Evolutionary conservation across 352 stramenopile genomes (phyloP), one percentile per base, ranked within the genome.

Genomic region (Aphanomyces stellatus): DNA sequence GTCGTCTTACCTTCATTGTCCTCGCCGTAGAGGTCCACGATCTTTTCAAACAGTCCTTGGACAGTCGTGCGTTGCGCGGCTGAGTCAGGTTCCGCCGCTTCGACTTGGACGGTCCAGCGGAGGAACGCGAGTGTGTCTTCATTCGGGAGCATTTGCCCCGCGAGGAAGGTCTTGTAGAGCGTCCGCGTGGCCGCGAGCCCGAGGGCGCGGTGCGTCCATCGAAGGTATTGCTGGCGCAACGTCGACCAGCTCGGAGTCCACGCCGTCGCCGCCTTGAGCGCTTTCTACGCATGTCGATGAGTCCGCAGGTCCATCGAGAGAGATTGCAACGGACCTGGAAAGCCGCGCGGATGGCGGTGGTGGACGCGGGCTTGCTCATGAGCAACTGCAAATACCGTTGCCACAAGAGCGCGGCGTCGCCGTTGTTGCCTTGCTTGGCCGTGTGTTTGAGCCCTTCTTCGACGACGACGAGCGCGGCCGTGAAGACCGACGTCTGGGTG

Each of bases 1-100:
- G 4, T 22, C 37, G 35, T 43, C 53, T 13, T 3, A 86, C 77
- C 81, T 61, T 92, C 81, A 3, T 76, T 65, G 27, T 63, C 49
- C 40, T 60, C 59, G 46, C 86, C 81, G 35, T 88, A 95, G 2
- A 95, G 70, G 53, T 93, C 86, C 31, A 95, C 73, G 51, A 93
- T 65, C 74, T 90, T 90, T 71, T 95, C 86, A 65, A 90, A 93
- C 48, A 95, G 69, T 59, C 72, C 67, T 42, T 80, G 82, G 65
- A 91, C 79, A 17, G 78, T 74, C 13, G 72, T 41, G 13, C 82
- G 69, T 15, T 73, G 63, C 22, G 84, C 70, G 30, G 73, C 69
- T 4, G 64, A 53, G 0, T 72, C 59, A 2, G 19, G 24, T 7
- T 65, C 61, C 15, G 84, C 76, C n/a, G 75, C 83, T 73, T 95